Evolutionary conservation across 495 filamentous ascomycete species (phyloP).

Genomic region (Hamigera avellanea): DNA sequence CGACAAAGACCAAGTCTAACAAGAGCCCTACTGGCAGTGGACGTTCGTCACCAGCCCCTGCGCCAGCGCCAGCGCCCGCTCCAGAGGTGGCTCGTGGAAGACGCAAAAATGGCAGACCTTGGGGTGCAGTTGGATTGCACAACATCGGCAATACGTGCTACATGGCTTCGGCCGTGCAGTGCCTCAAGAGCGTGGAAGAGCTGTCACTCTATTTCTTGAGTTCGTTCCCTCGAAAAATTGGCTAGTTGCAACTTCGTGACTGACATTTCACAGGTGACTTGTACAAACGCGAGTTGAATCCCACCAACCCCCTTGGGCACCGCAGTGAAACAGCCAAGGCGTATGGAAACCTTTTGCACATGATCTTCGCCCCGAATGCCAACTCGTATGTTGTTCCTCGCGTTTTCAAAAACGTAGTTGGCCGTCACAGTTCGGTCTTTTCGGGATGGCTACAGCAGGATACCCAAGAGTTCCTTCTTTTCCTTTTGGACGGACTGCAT

Average conservation of each 20-base stretch:
- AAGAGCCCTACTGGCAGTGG: conserved; percentile 37
- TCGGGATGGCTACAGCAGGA: conserved; percentile 95
- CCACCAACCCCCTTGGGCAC: conserved; percentile 70
- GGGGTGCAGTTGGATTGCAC: conserved; percentile 67
- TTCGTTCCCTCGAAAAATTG: conserved; percentile 18
- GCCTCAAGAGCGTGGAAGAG: conserved; percentile 82
- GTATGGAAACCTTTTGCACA: conserved; percentile 61
- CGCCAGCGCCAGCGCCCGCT: too few species aligned
- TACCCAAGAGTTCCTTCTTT: conserved; percentile 95
- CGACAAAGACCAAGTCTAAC: conserved; percentile 27
- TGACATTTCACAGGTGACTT: conserved; percentile 40
- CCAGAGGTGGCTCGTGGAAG: conserved; percentile 50
- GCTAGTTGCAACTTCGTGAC: conserved; percentile 6
- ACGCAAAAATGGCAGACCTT: conserved; percentile 48
- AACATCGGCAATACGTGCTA: conserved; percentile 98
- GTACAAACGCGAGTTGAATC: conserved; percentile 70
- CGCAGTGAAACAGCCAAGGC: conserved; percentile 71
- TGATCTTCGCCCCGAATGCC: conserved; percentile 51
- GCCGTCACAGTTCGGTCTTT: conserved; percentile 69
- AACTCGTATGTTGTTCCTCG: conserved; percentile 57
- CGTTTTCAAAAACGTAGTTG: conserved; percentile 70
- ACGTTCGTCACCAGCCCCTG: conserved; percentile 51
- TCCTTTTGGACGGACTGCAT: conserved; percentile 85
- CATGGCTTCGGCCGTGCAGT: conserved; percentile 96
- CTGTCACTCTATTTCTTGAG: conserved; percentile 80